Evolutionary conservation across 2,329 filamentous ascomycete species (phyloP), one percentile per base, ranked within the genome.

Genomic region (Xylaria sp.): DNA sequence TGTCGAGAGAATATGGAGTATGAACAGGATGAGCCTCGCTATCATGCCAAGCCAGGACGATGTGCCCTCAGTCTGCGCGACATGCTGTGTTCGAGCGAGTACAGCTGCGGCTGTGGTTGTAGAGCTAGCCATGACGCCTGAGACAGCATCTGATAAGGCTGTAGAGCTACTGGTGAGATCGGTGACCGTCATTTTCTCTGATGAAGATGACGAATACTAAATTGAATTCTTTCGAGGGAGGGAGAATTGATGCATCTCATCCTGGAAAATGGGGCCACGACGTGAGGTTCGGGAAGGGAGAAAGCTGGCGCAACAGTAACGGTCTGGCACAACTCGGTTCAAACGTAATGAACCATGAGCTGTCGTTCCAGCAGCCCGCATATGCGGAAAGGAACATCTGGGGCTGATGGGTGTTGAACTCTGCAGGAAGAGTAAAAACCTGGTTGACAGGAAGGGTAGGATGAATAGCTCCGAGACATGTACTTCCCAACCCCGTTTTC

Each of bases 41-140:
- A 88, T 75, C 55, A 86, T 74, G 21, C 85, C 84, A 47, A 89
- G 78, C 86, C 86, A 89, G 45, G 77, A 79, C 14, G 77, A 79
- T 4, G 72, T 69, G 40, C 67, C 66, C 23, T 72, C 67, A 15
- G 60, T 57, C 15, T 66, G 67, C 12, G 67, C 69, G 19, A 71
- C 69, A 45, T 70, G 64, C 19, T 72, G 70, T 25, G 67, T 66
- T 3, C 60, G 66, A 12, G 64, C 64, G 11, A 71, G 57, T 21
- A 67, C 69, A 19, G 72, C 69, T 17, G 66, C 65, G 28, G 71
- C 63, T 12, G 70, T 69, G 2, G 66, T 58, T 21, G 69, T 63
- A 33, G 73, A 71, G 63, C 60, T 68, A 28, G 69, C 64, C 59
- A 70, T 63, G 31, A 70, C 66, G 50, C 65, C 65, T 19, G 72